A percentile compares a stretch with the other conserved stretches of the same genome.
phyloP scores from a whole-genome alignment of 345 rosid genomes.

The Linum tenue region DNA sequence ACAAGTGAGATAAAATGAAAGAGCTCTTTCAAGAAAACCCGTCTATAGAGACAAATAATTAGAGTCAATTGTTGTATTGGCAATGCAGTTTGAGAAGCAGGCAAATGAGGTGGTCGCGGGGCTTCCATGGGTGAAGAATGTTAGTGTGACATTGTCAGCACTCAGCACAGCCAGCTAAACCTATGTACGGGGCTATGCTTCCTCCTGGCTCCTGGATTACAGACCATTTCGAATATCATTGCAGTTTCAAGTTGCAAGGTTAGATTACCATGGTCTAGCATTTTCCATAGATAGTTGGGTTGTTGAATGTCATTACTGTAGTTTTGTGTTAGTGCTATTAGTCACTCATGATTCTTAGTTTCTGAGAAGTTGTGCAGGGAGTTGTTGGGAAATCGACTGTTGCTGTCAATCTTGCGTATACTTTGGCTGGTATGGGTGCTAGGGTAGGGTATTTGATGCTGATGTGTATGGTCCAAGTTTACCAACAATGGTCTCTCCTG shows the following conservation, averaged over 20 bases:
- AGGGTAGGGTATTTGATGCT: conserved; percentile 93
- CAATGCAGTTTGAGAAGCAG: conserved; percentile 63
- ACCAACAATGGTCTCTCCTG: conserved; percentile 96
- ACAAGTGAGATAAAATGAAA: too few species aligned
- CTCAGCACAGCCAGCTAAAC: conserved; percentile 92
- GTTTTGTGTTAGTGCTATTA: conserved; percentile 4
- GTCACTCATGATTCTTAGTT: conserved; percentile 1
- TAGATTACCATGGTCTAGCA: conserved; percentile 18
- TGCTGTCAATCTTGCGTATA: conserved; percentile 91
- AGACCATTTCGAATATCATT: conserved; percentile 67
- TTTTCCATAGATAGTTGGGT: neutral
- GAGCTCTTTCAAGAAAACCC: too few species aligned
- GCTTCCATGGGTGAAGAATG: conserved; percentile 83
- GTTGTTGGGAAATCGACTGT: conserved; percentile 96
- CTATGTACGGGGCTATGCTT: conserved; percentile 61
- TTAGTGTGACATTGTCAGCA: conserved; percentile 76
- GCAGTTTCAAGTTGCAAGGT: conserved; percentile 99
- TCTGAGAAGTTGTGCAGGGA: conserved; percentile 68
- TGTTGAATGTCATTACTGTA: neutral
- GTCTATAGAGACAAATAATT: too few species aligned
- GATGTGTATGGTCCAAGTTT: conserved; percentile 96
- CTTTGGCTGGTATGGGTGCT: conserved; percentile 93
- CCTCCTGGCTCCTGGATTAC: conserved; percentile 70
- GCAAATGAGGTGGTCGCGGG: conserved; percentile 78
- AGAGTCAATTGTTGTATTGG: too few species aligned